These are phyloP conservation scores for Fusarium sublunatum DNA, from an alignment of 2,329 filamentous ascomycete genomes.

Conservation along the genomic window DNA sequence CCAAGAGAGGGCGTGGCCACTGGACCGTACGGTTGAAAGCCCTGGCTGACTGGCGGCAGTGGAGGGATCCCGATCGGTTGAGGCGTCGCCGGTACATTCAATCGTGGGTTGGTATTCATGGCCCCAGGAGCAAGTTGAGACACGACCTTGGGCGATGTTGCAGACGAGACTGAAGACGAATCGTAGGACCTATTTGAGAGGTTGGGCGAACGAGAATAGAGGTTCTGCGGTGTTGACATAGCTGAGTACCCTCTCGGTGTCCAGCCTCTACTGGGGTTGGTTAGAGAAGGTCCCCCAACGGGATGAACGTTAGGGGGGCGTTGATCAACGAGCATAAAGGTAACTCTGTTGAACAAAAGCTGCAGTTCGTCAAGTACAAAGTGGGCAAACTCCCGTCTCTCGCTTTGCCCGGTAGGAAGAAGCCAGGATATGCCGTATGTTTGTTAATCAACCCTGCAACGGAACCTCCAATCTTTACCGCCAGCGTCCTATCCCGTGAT, in stretches of 20 bases:
- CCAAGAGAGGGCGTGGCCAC: constrained; percentile 63
- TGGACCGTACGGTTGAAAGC: constrained; percentile 66
- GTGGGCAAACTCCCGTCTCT: constrained; percentile 24
- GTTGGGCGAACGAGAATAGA: constrained; percentile 71
- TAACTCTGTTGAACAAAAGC: constrained; percentile 36
- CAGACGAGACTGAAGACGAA: constrained; percentile 71
- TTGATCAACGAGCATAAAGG: constrained; percentile 44
- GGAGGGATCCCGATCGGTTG: constrained; percentile 66
- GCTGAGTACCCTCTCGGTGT: constrained; percentile 26
- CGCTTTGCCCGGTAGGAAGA: constrained; percentile 25
- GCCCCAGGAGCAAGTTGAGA: constrained; percentile 64
- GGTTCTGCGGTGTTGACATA: constrained; percentile 68
- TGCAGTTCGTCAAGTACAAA: constrained; percentile 38
- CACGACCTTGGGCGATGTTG: constrained; percentile 67
- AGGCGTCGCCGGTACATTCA: constrained; percentile 60
- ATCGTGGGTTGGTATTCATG: constrained; percentile 64
- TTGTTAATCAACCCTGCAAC: constrained; percentile 37
- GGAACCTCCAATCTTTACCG: constrained; percentile 26
- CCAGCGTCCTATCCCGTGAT: constrained; percentile 27
- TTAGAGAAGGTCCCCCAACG: constrained; percentile 30
- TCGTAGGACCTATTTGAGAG: constrained; percentile 71
- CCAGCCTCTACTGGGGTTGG: constrained; percentile 31
- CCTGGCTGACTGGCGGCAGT: constrained; percentile 60
- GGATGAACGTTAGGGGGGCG: constrained; percentile 32
- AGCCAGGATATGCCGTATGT: constrained; percentile 36